Percentiles rank a stretch among this genome's conserved stretches.
Evolutionary conservation across 139 green algal genomes (phyloP).

Genomic region (Chlamydomonas sp.): DNA sequence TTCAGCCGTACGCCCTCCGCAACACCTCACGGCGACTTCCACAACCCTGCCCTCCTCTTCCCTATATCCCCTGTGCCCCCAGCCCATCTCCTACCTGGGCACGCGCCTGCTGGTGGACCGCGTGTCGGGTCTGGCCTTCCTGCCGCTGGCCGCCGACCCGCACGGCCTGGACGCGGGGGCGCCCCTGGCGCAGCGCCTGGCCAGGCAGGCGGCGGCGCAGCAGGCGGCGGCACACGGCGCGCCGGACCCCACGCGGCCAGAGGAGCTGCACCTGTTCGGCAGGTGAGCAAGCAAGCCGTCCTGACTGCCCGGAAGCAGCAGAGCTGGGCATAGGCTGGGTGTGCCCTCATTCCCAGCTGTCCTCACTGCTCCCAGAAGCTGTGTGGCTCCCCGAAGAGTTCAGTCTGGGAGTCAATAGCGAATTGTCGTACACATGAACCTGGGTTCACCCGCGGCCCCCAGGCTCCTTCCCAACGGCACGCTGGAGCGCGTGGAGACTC

Average conservation of each 20-base stretch:
- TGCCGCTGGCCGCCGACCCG: conserved; percentile 10
- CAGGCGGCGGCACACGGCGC: no score
- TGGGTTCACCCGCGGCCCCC: neutral
- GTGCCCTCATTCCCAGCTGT: neutral
- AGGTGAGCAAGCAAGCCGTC: neutral
- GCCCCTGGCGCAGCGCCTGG: neutral
- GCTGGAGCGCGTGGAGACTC: conserved; percentile 52
- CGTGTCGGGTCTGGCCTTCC: conserved; percentile 45
- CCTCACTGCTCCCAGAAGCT: neutral
- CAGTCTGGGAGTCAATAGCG: no score
- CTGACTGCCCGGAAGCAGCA: neutral
- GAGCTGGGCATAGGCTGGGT: neutral
- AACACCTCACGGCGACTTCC: neutral
- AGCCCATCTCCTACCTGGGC: conserved; percentile 5
- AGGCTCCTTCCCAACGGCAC: conserved; percentile 38
- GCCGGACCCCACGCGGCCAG: no score
- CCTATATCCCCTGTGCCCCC: neutral
- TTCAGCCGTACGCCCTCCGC: neutral
- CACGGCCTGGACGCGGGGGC: no score
- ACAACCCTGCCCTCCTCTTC: neutral
- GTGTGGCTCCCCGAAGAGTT: no score
- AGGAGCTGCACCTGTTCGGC: conserved; percentile 49
- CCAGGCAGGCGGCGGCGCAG: neutral
- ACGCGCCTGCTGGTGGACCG: conserved; percentile 33
- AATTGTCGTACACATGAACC: no score